phyloP scores from a whole-genome alignment of 805 yeast species.

The Helenozyma baotianmanensis region DNA sequence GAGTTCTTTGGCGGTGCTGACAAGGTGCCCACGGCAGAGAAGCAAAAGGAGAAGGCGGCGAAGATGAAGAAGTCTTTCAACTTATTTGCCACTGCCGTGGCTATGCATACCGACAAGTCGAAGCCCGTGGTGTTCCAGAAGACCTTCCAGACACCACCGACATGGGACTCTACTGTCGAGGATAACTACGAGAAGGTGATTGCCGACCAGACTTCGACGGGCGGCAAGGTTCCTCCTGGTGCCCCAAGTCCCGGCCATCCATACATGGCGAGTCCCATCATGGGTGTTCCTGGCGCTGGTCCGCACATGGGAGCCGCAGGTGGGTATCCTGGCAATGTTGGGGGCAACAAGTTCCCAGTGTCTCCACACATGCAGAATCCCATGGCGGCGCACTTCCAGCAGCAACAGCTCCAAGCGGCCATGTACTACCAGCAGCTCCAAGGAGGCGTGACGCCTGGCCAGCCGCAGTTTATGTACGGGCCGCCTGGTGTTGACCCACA shows the following conservation, averaged over 20 bases:
- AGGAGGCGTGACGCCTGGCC: slow-evolving; percentile 28
- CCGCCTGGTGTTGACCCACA: slow-evolving; percentile 27
- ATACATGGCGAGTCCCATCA: slow-evolving; percentile 30
- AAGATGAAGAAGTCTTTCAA: slow-evolving; percentile 45
- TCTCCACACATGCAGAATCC: slow-evolving; percentile 31
- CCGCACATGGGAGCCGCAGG: slow-evolving; percentile 17
- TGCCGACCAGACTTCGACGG: slow-evolving; percentile 28
- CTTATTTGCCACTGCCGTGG: slow-evolving; percentile 46
- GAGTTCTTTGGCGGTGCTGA: slow-evolving; percentile 40
- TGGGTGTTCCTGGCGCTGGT: slow-evolving; percentile 16
- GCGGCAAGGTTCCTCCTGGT: slow-evolving; percentile 15
- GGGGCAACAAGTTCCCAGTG: slow-evolving; percentile 13
- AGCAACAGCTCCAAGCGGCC: slow-evolving; percentile 35
- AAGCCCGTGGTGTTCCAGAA: slow-evolving; percentile 43
- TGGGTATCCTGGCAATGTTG: slow-evolving; percentile 12
- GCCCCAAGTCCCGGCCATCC: slow-evolving; percentile 19
- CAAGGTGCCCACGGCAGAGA: slow-evolving; percentile 34
- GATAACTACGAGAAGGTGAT: slow-evolving; percentile 52
- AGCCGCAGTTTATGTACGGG: slow-evolving; percentile 30
- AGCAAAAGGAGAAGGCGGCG: slow-evolving; percentile 31
- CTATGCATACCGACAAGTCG: slow-evolving; percentile 17
- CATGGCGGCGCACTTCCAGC: slow-evolving; percentile 33
- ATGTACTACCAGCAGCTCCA: slow-evolving; percentile 36
- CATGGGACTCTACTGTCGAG: slow-evolving; percentile 63
- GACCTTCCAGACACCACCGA: slow-evolving; percentile 71